phyloP scores from a whole-genome alignment of 345 rosid genomes.

The Arabis hirsuta region DNA sequence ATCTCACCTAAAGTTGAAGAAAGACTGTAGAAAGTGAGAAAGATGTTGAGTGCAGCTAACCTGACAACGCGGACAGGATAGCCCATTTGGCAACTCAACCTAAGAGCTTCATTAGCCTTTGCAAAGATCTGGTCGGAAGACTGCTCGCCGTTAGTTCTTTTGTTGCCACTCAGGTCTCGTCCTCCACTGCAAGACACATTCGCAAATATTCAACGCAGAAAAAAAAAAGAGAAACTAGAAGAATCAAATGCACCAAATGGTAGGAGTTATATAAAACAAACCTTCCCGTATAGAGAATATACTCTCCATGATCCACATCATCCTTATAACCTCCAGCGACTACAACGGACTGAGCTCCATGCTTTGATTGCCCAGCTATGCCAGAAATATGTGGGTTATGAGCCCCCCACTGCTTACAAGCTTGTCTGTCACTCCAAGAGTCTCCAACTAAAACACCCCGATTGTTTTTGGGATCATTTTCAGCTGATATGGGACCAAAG shows the following conservation, averaged over 20 bases:
- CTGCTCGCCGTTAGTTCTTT: conserved; percentile 66
- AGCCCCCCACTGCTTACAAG: conserved; percentile 80
- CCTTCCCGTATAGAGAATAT: conserved; percentile 44
- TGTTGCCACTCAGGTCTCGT: conserved; percentile 78
- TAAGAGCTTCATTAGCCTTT: conserved; percentile 61
- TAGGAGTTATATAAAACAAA: neutral
- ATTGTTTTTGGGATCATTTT: conserved; percentile 66
- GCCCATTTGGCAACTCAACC: conserved; percentile 75
- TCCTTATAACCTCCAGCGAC: conserved; percentile 81
- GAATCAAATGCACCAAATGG: neutral
- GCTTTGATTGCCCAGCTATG: conserved; percentile 70
- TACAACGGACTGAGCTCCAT: conserved; percentile 81
- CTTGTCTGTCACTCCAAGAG: conserved; percentile 67
- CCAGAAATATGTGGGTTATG: conserved; percentile 82
- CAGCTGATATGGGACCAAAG: conserved; percentile 80
- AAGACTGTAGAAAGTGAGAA: neutral
- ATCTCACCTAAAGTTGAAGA: neutral
- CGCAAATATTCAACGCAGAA: conserved; percentile 4
- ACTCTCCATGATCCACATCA: conserved; percentile 79
- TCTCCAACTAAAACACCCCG: conserved; percentile 78
- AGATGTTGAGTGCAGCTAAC: conserved; percentile 38
- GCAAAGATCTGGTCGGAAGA: conserved; percentile 73
- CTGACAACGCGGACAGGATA: conserved; percentile 92
- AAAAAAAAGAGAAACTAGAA: no score
- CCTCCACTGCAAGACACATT: conserved; percentile 65